A percentile compares a stretch with the other conserved stretches of the same genome.
These are phyloP conservation scores for Cytospora leucostoma DNA, from an alignment of 2,329 filamentous ascomycete genomes.

Conservation along the genomic window DNA sequence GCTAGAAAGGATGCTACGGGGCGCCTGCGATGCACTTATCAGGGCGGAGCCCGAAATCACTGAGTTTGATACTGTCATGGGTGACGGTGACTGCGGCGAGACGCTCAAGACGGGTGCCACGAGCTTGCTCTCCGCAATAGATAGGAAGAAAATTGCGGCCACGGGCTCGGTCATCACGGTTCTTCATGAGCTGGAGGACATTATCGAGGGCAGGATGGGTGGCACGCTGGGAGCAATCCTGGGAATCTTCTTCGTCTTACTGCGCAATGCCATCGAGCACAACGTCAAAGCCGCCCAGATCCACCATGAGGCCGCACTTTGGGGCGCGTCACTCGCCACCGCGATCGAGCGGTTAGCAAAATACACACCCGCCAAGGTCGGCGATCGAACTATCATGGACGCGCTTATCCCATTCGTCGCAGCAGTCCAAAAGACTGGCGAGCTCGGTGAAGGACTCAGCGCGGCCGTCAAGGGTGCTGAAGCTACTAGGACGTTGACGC, in stretches of 20 bases:
- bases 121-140: constrained; percentile 49
- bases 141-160: constrained; percentile 40
- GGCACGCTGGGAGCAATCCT: constrained; percentile 54
- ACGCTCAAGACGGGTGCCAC: constrained; percentile 57
- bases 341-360: constrained; percentile 50
- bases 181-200: constrained; percentile 52
- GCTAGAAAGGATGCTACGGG: constrained; percentile 58
- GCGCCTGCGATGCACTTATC: constrained; percentile 54
- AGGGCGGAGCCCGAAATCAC: constrained; percentile 64
- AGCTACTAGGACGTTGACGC: constrained; percentile 64
- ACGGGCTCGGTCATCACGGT: constrained; percentile 50
- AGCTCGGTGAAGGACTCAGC: constrained; percentile 57
- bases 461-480: constrained; percentile 63
- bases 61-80: constrained; percentile 42
- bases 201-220: constrained; percentile 58
- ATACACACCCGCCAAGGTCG: constrained; percentile 57
- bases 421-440: constrained; percentile 45
- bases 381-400: constrained; percentile 61
- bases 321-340: constrained; percentile 44
- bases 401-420: constrained; percentile 56
- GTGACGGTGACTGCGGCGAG: constrained; percentile 66
- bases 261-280: constrained; percentile 43
- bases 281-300: constrained; percentile 30
- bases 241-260: constrained; percentile 56
- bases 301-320: constrained; percentile 42